Evolutionary conservation across 305 asterid genomes (phyloP), one percentile per base, ranked within the genome.

Genomic region (Fraxinus albicans): DNA sequence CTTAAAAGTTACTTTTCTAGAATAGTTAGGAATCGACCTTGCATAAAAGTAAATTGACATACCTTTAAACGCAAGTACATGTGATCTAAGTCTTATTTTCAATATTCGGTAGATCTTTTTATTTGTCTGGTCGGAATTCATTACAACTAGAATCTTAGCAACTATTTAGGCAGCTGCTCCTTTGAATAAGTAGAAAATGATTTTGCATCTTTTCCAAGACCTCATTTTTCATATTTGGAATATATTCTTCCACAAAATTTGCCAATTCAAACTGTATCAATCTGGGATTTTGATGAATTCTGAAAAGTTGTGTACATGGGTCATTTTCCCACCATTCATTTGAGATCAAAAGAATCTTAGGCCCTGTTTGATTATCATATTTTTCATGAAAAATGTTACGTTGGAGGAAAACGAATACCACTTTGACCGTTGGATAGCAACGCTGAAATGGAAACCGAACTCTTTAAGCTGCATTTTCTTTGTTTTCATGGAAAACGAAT

Each of bases 271-370:
- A 47, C 58, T 81, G 67, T 42, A 34, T 12, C 76, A 8, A 72
- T 50, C 36, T 86, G 38, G 42, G 83, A 83, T 81, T 81, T 86
- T 83, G 82, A 81, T 85, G 79, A 84, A 6, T 73, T 77, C 81
- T 85, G 87, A 60, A 85, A 80, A 82, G 53, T 77, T 80, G 84
- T 82, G 79, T 81, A 79, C 80, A 80, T 84, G 83, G 82, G 91
- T 90, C 91, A 86, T 86, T 89, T 84, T 89, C 89, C 81, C 78
- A 77, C 89, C 88, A 81, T 81, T 86, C 87, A 87, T 87, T 90
- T 86, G 79, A 81, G 88, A 87, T 87, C 84, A 85, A 82, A 53
- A 85, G 88, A 90, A 92, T 91, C 90, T 89, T 76, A 44, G 69
- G 0, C 0, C 27, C 27, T 25, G 27, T 25, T 25, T 25, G 27